Conservation (phyloP, 2,329 filamentous ascomycete species). For the Fusarium secorum region DNA sequence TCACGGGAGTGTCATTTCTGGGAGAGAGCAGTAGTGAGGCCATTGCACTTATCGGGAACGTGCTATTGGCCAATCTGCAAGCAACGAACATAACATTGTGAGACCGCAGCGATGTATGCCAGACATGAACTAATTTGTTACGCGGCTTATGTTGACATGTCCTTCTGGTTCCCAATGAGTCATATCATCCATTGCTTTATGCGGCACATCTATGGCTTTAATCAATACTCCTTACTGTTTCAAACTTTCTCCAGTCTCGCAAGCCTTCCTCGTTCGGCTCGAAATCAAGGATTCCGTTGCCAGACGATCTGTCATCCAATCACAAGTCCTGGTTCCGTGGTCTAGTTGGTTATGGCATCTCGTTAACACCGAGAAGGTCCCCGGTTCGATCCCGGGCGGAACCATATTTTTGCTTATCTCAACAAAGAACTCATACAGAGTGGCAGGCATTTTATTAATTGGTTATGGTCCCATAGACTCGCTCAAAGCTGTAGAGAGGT, state of each 20-base stretch:
- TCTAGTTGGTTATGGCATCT: slow-evolving; percentile 1
- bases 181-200: accelerated
- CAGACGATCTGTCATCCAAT: accelerated
- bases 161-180: not conserved
- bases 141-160: no score
- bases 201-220: no score
- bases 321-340: not conserved
- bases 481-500: accelerated
- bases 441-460: not conserved
- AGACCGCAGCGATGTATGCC: accelerated
- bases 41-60: no score
- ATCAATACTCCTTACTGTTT: no score
- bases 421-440: accelerated
- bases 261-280: accelerated
- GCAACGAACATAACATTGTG: accelerated
- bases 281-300: accelerated
- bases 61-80: not conserved
- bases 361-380: not conserved
- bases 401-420: not conserved
- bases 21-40: not conserved
- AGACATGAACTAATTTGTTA: accelerated
- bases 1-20: not conserved
- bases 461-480: not conserved
- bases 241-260: accelerated
- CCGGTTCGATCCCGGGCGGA: not conserved